Base-by-base conservation (phyloP, 108 stramenopile genomes). In the Cyclostephanos tholiformis region DNA sequence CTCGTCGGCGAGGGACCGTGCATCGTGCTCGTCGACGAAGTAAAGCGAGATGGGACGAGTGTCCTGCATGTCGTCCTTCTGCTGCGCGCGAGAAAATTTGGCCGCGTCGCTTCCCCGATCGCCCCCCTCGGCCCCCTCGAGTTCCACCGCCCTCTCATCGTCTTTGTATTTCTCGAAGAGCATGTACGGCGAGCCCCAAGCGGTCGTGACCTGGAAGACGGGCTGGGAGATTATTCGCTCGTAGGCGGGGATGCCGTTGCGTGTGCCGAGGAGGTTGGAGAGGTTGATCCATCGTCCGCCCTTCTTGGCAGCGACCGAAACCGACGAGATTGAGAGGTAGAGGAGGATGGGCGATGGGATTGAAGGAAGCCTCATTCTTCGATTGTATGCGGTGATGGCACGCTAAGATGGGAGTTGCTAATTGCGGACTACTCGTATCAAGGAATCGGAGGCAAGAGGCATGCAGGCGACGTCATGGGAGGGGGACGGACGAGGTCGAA, bases 131-230 rank as follows among this genome's bases (percentile, higher is more conserved):
- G 20, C 69, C 4, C 72, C 68, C 26, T 76, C 69, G 35, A 64
- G 43, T 56, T 71, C 73, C 17, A 80, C 2, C 13, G 74, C 82
- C 53, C 43, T 69, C 50, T 84, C 82, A 52, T 77, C 77, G 29
- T 80, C 75, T 64, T 81, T 76, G 57, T 87, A 63, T 43, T 85
- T 83, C 70, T 95, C 93, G 66, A 89, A 89, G 64, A 84, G 90
- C 86, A 95, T 88, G 79, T 95, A 95, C 22, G 93, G 86, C 25
- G 83, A 83, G 27, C 93, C 93, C 89, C 89, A 91, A 14, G 88
- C 69, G 14, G 91, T 92, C 30, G 93, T 95, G 27, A 95, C 93
- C 66, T 88, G 83, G 67, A 95, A 95, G 64, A 91, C 93, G 8
- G 93, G 91, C 58, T 89, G 88, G 36, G 87, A 86, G 51, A 72